Percentiles rank a stretch among this genome's conserved stretches.
These are phyloP conservation scores for Tetraselmis striata DNA, from an alignment of 139 green algal species.

Conservation along the genomic window DNA sequence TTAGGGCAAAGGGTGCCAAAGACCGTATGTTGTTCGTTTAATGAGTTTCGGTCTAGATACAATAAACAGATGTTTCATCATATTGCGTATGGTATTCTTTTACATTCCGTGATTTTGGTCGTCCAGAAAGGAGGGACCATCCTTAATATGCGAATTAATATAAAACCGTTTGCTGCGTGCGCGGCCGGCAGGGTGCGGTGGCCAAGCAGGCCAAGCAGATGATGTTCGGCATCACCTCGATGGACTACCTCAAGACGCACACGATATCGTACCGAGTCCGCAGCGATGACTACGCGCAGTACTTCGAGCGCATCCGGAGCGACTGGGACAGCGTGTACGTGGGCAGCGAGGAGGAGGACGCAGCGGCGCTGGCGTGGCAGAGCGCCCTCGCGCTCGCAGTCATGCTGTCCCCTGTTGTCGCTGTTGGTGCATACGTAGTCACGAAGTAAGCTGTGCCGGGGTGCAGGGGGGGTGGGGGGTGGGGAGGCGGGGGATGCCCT, in stretches of 20 bases:
- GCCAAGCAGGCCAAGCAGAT: conserved; percentile 60
- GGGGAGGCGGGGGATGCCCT: no score
- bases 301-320: conserved; percentile 26
- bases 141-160: no score
- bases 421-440: background rate
- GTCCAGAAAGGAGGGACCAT: no score
- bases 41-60: no score
- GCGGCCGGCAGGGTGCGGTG: conserved; percentile 24
- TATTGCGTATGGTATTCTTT: no score
- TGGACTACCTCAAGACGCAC: conserved; percentile 47
- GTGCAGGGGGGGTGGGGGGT: background rate
- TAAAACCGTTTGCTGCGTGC: background rate
- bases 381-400: background rate
- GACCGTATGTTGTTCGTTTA: no score
- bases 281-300: conserved; percentile 11
- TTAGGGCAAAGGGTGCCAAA: no score
- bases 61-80: no score
- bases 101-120: no score
- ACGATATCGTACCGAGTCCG: conserved; percentile 11
- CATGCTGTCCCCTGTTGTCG: background rate
- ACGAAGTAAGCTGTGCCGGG: background rate
- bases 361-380: background rate
- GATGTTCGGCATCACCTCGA: conserved; percentile 70
- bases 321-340: conserved; percentile 15
- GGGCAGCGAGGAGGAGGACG: conserved; percentile 16